Percentiles rank a stretch among this genome's conserved stretches.
Conservation (phyloP, 176 grass and related monocot species). For the Elaeis guineensis region DNA sequence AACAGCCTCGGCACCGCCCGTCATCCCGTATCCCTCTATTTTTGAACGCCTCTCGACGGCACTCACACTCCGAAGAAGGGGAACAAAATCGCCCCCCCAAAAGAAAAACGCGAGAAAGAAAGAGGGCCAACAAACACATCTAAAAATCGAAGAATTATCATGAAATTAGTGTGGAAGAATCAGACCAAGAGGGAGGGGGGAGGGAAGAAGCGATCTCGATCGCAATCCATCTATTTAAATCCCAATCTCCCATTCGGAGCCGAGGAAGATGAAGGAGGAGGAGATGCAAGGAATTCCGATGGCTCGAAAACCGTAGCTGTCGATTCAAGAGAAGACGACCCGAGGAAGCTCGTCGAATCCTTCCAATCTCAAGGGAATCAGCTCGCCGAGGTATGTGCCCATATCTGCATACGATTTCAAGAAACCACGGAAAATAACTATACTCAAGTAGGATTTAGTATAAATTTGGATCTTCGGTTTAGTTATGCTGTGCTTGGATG, state of each 20-base stretch:
- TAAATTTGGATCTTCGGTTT: no score
- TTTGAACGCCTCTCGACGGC: no score
- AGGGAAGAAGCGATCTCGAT: conserved; percentile 1
- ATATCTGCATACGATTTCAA: background rate
- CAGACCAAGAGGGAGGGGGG: background rate
- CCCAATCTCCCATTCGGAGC: background rate
- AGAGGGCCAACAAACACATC: no score
- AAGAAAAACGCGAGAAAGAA: no score
- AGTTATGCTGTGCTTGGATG: no score
- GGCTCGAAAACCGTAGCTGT: background rate
- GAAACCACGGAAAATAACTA: background rate
- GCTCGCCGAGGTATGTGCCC: background rate
- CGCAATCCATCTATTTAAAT: background rate
- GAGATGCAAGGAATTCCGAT: background rate
- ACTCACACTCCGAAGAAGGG: no score
- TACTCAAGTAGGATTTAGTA: background rate
- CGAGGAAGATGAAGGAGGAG: background rate
- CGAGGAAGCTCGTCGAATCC: background rate
- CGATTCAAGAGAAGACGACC: background rate
- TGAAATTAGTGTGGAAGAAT: conserved; percentile 7
- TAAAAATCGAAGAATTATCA: background rate
- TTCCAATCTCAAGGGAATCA: background rate
- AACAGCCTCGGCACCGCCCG: no score
- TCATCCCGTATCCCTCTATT: no score
- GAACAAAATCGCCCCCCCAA: no score